Percentiles rank a stretch among this genome's conserved stretches.
Conservation (phyloP, 2,329 filamentous ascomycete species). For the Monosporascus sp. region DNA sequence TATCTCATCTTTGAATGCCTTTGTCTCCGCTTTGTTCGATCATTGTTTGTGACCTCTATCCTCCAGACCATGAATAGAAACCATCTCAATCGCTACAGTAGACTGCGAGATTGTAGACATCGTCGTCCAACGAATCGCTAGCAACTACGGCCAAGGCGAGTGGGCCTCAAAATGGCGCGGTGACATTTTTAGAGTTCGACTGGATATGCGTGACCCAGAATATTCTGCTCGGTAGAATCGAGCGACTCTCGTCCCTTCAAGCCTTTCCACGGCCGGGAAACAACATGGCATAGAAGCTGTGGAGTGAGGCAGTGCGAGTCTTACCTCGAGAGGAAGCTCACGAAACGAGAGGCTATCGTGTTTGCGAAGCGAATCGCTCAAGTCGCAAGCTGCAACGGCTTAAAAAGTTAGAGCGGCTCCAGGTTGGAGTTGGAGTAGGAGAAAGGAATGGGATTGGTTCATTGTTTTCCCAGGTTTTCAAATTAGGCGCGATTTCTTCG, state of each 20-base stretch:
- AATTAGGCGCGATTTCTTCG: constrained; percentile 22
- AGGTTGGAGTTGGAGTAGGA: constrained; percentile 24
- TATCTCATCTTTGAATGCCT: constrained; percentile 4
- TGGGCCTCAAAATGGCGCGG: constrained; percentile 12
- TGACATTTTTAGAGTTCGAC: constrained; percentile 12
- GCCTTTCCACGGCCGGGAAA: not conserved
- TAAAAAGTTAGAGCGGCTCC: constrained; percentile 10
- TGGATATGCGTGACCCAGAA: constrained; percentile 5
- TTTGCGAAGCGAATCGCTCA: constrained; percentile 21
- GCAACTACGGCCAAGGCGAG: constrained; percentile 12
- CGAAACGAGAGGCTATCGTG: constrained; percentile 28
- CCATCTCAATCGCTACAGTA: constrained; percentile 8
- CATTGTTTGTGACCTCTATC: not conserved
- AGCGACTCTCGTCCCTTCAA: not conserved
- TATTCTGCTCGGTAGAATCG: constrained; percentile 2
- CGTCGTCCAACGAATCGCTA: constrained; percentile 23
- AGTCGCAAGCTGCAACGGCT: not conserved
- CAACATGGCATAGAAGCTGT: constrained; percentile 1
- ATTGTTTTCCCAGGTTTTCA: constrained; percentile 11
- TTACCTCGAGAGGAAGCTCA: constrained; percentile 14
- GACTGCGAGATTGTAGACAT: not conserved
- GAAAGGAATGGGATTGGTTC: constrained; percentile 14
- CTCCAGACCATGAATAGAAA: not conserved
- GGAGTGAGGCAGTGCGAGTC: constrained; percentile 26
- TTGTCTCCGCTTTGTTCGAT: constrained; percentile 23